Evolutionary conservation across 2,329 filamentous ascomycete species (phyloP), one percentile per base, ranked within the genome.

Genomic region (Fusarium citri): DNA sequence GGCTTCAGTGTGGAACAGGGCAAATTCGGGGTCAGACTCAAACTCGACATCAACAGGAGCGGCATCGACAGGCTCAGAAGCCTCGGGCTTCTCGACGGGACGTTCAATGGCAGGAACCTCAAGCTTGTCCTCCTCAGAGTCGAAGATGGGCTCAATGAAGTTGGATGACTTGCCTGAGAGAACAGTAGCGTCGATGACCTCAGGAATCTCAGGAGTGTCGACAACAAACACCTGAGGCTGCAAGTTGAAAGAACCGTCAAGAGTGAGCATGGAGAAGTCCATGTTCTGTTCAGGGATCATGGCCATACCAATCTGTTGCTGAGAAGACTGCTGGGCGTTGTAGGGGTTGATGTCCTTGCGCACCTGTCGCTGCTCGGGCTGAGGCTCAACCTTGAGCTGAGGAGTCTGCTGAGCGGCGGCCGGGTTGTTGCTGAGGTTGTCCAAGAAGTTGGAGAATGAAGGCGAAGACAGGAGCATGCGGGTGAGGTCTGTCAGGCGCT

Each of bases 361-460:
- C 8, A 88, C 77, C 67, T 86, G 83, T 26, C 82, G 82, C 64
- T 84, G 82, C 56, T 85, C 82, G 22, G 82, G 78, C 59, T 82
- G 78, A 55, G 83, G 80, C 69, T 83, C 77, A 5, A 76, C 65
- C 75, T 82, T 82, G 66, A 82, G 72, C 31, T 78, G 76, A 25
- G 80, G 65, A 55, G 77, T 74, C 57, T 84, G 80, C 40, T 80
- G 78, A n/a, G 80, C 57, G 11, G 82, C 76, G 16, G 84, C 72
- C 18, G 88, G 86, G 76, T 89, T 90, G 71, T 84, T 80, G 79
- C 88, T 91, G 40, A 94, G 85, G 54, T 90, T 87, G 74, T 92
- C 89, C 46, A 98, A 86, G 78, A 93, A 94, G 82, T 88, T 91
- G 69, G 88, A 94, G 81, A 98, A 97, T 9, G 93, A 91, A 16